These are phyloP conservation scores for Streptanthus diversifolius DNA, from an alignment of 345 rosid genomes.

Conservation along the genomic window DNA sequence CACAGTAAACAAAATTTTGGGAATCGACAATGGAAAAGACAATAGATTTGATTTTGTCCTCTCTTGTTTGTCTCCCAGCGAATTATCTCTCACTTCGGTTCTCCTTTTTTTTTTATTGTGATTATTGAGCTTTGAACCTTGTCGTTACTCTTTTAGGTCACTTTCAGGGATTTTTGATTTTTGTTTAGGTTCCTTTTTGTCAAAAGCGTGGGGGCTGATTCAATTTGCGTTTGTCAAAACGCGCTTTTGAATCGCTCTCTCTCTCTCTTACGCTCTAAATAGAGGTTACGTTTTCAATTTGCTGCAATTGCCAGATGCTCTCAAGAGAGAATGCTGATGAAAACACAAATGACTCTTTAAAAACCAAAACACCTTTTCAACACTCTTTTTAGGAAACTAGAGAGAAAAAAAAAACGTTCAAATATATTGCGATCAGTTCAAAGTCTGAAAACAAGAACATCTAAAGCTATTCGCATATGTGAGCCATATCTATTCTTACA, in stretches of 20 bases:
- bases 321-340: no score
- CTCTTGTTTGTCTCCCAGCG: background rate
- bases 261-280: no score
- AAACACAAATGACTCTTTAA: no score
- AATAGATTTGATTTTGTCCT: background rate
- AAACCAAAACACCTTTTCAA: no score
- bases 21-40: conserved; percentile 10
- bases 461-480: no score
- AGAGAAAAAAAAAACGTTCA: no score
- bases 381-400: no score
- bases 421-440: no score
- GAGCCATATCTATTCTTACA: no score
- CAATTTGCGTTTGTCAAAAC: background rate
- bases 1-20: background rate
- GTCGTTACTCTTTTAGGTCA: background rate
- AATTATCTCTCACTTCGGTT: background rate
- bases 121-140: background rate
- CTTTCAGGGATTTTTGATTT: background rate
- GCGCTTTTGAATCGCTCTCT: background rate
- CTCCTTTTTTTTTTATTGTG: background rate
- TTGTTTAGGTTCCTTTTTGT: background rate
- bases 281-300: background rate
- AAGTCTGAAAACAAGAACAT: no score
- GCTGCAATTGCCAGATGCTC: background rate
- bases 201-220: conserved; percentile 1